These are phyloP conservation scores for Raddia guianensis DNA, from an alignment of 176 grass and related monocot genomes.

Conservation along the genomic window DNA sequence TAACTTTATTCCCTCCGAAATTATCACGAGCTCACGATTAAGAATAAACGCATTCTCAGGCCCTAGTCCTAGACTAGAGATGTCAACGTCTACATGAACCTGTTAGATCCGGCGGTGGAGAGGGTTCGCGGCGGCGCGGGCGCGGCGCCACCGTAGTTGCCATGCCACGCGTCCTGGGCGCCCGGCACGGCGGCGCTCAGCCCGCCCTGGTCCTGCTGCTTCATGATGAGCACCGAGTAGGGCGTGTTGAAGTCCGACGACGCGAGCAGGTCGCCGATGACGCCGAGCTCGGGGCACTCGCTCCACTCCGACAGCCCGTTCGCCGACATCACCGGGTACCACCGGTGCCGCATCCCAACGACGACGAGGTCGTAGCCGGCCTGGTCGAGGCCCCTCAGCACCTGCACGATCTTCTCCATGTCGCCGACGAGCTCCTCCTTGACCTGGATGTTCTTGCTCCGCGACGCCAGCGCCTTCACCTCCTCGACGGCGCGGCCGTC, in stretches of 20 bases:
- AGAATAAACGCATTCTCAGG: background rate
- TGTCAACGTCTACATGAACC: background rate
- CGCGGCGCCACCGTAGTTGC: conserved; percentile 18
- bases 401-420: conserved; percentile 66
- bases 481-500: conserved; percentile 70
- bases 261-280: conserved; percentile 79
- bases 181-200: conserved; percentile 48
- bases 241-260: conserved; percentile 68
- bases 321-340: conserved; percentile 62
- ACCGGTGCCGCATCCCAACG: conserved; percentile 73
- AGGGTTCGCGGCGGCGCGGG: background rate
- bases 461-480: conserved; percentile 47
- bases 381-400: conserved; percentile 52
- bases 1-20: background rate
- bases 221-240: conserved; percentile 80
- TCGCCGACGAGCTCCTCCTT: conserved; percentile 71
- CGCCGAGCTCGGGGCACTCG: conserved; percentile 80
- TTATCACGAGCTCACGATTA: background rate
- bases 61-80: conserved; percentile 26
- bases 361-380: conserved; percentile 73
- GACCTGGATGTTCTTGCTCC: conserved; percentile 55
- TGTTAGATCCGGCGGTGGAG: conserved; percentile 24
- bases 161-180: conserved; percentile 39
- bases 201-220: conserved; percentile 87
- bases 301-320: conserved; percentile 72